Base-by-base conservation (phyloP, 2,329 filamentous ascomycete species). In the Mycosphaerella arachidis region DNA sequence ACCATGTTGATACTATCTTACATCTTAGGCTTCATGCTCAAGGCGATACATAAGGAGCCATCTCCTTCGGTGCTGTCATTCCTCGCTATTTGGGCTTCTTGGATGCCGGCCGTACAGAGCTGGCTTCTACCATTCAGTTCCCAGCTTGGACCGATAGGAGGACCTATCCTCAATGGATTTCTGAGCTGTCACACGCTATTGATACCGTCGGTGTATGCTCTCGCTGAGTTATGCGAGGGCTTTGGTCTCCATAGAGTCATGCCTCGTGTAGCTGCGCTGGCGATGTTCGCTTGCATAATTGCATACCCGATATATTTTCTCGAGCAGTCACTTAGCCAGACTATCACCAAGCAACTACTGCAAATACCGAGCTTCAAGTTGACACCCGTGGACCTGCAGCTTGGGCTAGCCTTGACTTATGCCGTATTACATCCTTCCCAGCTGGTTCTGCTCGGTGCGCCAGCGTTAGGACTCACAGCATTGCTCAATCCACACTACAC, bases 141-240 rank as follows among this genome's bases (percentile, higher is more conserved):
- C 4, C 68, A 75, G 8, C 76, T 96, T 20, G 90, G 90, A 0
- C 85, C 87, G 16, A 77, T 82, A 7, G 84, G 84, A 70, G 94
- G 93, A 0, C 92, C 94, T 1, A 70, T 92, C 6, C 72, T 91
- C 56, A 92, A 88, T 0, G 91, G 96, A 72, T 72, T 79, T 1
- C 70, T 92, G 33, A 92, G 90, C 1, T 84, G 91, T 69, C 85
- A 89, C 51, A 74, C 76, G 1, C 50, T 81, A 12, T 61, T 80
- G 4, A 71, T 79, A 18, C 64, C 78, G 2, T 75, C 73, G 1
- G 67, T 74, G 18, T 75, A 74, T 57, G 71, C 74, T 10, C 74
- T 76, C 7, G 71, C 40, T 3, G 40, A 43, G 13, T n/a, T 43
- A 16, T 43, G 40, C 18, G 40, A 43, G 9, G 40, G n/a, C 13